phyloP scores from a whole-genome alignment of 805 yeast species.

The Ogataea ganodermae region DNA sequence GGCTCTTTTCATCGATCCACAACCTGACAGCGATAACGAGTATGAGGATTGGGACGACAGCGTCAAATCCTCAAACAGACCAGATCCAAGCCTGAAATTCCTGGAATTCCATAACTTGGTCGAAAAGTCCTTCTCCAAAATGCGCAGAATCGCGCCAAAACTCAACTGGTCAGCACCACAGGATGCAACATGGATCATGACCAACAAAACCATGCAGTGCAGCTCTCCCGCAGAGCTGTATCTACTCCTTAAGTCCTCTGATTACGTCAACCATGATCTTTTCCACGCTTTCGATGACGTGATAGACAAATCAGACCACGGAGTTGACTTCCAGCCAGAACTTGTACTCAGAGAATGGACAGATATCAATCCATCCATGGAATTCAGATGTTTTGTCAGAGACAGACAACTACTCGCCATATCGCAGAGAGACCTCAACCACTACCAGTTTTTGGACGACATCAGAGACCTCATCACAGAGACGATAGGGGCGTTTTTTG shows the following conservation, averaged over 20 bases:
- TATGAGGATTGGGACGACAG: constrained; percentile 66
- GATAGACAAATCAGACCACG: constrained; percentile 25
- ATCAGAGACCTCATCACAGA: constrained; percentile 49
- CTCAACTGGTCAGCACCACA: constrained; percentile 97
- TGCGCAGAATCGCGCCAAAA: constrained; percentile 78
- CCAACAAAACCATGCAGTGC: constrained; percentile 77
- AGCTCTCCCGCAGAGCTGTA: constrained; percentile 72
- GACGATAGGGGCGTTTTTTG: constrained; percentile 57
- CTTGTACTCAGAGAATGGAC: constrained; percentile 83
- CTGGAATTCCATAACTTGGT: constrained; percentile 60
- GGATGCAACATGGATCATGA: constrained; percentile 90
- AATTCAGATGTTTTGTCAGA: constrained; percentile 83
- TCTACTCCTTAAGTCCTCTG: constrained; percentile 79
- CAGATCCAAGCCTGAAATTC: constrained; percentile 53
- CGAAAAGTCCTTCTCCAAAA: constrained; percentile 43
- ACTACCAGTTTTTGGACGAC: constrained; percentile 66
- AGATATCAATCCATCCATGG: constrained; percentile 82
- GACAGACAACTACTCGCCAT: constrained; percentile 66
- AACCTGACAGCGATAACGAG: constrained; percentile 56
- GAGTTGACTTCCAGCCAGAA: constrained; percentile 46
- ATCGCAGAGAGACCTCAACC: constrained; percentile 84
- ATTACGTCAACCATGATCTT: constrained; percentile 84
- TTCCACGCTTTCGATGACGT: constrained; percentile 64
- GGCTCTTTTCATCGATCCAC: constrained; percentile 33
- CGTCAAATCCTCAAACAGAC: constrained; percentile 23